Conservation (phyloP, 805 yeast genomes). For the Kurtzmaniella cleridarum region DNA sequence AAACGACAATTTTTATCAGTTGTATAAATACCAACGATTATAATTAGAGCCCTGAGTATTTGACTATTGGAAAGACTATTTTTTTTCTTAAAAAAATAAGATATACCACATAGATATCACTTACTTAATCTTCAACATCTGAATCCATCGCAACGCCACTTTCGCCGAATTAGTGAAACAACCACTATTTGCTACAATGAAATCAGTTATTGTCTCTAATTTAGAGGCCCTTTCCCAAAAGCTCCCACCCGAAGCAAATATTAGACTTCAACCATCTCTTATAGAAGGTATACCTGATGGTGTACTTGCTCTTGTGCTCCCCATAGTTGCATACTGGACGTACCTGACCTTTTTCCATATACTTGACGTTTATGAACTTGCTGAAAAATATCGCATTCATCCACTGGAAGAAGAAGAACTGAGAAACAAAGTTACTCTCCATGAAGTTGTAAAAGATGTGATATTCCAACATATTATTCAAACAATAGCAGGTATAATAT, state of each 20-base stretch:
- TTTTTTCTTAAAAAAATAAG: too few relatives aligned
- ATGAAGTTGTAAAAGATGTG: constrained; percentile 76
- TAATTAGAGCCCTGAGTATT: too few relatives aligned
- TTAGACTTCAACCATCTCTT: constrained; percentile 35
- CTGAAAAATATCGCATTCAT: constrained; percentile 84
- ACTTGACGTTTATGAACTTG: constrained; percentile 67
- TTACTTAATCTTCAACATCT: too few relatives aligned
- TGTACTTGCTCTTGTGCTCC: constrained; percentile 62
- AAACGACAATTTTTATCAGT: too few relatives aligned
- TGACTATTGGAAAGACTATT: too few relatives aligned
- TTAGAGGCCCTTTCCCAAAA: not conserved
- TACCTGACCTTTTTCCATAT: constrained; percentile 69
- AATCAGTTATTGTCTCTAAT: too few relatives aligned
- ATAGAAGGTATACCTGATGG: constrained; percentile 67
- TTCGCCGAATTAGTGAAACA: too few relatives aligned
- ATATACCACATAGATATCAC: too few relatives aligned
- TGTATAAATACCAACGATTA: too few relatives aligned
- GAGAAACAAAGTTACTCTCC: constrained; percentile 68
- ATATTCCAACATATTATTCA: constrained; percentile 81
- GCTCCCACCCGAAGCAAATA: constrained; percentile 9
- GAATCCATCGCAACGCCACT: too few relatives aligned
- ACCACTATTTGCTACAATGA: too few relatives aligned
- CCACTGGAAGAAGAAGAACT: constrained; percentile 78
- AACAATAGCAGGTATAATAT: constrained; percentile 56
- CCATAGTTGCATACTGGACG: constrained; percentile 81